A percentile compares a stretch with the other conserved stretches of the same genome.
Conservation (phyloP, 2,329 filamentous ascomycete genomes). For the Periconia sp. region DNA sequence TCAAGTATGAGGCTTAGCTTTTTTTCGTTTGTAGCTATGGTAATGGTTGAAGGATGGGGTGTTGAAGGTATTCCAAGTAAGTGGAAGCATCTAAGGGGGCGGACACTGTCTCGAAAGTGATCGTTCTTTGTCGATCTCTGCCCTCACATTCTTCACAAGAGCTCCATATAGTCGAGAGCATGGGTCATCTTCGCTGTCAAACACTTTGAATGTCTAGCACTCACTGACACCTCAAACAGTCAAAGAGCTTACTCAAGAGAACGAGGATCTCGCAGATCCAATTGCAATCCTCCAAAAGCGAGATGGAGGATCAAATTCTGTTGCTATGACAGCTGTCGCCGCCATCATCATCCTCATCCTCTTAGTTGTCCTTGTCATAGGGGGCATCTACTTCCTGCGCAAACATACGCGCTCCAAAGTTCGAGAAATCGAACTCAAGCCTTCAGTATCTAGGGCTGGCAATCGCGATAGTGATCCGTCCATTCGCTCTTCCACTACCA, state of each 20-base stretch:
- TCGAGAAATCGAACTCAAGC: neutral
- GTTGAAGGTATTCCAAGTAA: slow-evolving; percentile 1
- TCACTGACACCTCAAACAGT: too few species aligned
- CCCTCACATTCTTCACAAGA: too few species aligned
- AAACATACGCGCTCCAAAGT: neutral
- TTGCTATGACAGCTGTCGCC: neutral
- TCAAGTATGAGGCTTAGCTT: neutral
- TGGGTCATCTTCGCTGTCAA: too few species aligned
- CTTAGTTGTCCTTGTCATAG: neutral
- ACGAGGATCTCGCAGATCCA: neutral
- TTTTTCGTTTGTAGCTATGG: neutral
- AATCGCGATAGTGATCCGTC: neutral
- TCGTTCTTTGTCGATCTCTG: neutral
- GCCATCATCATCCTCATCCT: neutral
- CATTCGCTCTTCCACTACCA: neutral
- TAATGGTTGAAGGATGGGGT: neutral
- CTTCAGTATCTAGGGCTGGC: neutral
- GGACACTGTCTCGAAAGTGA: neutral
- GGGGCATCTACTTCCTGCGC: neutral
- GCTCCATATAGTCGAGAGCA: too few species aligned
- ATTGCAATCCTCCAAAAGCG: neutral
- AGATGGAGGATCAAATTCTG: neutral
- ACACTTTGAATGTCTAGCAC: too few species aligned
- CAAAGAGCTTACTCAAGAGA: neutral
- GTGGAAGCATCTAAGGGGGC: neutral